Evolutionary conservation across 352 stramenopile genomes (phyloP).

Genomic region (Elongisporangium senticosum): DNA sequence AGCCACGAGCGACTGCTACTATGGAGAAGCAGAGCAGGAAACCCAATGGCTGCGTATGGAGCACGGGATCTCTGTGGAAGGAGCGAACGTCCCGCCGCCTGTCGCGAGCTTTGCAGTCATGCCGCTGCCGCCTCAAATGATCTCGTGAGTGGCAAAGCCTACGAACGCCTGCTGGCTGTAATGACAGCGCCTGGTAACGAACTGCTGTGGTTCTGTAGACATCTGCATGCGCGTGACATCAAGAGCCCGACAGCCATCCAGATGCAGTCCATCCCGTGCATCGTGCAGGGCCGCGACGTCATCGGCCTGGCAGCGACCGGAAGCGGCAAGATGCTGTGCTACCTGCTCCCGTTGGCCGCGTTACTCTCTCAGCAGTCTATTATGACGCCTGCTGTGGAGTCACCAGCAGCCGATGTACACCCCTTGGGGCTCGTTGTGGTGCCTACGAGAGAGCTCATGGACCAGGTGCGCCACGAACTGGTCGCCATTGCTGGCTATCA

Average conservation of each 20-base stretch:
- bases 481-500: constrained; percentile 13
- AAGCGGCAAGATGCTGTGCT: constrained; percentile 95
- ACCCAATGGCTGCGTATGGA: constrained; percentile 45
- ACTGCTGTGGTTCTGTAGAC: constrained; percentile 2
- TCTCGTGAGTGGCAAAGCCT: constrained; percentile 7
- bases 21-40: constrained; percentile 21
- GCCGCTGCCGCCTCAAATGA: constrained; percentile 16
- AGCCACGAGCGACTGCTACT: not conserved
- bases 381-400: constrained; percentile 7
- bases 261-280: constrained; percentile 90
- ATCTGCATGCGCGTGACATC: constrained; percentile 36
- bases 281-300: constrained; percentile 87
- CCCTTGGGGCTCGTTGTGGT: constrained; percentile 87
- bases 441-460: constrained; percentile 94
- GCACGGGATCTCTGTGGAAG: constrained; percentile 35
- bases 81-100: constrained; percentile 14
- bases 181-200: not conserved
- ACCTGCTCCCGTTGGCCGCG: constrained; percentile 88
- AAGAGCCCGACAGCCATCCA: constrained; percentile 94
- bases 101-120: constrained; percentile 34
- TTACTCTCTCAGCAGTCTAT: constrained; percentile 30
- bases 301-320: constrained; percentile 92
- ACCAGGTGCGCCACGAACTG: constrained; percentile 89
- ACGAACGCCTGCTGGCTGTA: not conserved
- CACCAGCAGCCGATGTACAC: constrained; percentile 1